A percentile compares a stretch with the other conserved stretches of the same genome.
These are phyloP conservation scores for Fusarium zealandicum DNA, from an alignment of 2,329 filamentous ascomycete genomes.

Conservation along the genomic window DNA sequence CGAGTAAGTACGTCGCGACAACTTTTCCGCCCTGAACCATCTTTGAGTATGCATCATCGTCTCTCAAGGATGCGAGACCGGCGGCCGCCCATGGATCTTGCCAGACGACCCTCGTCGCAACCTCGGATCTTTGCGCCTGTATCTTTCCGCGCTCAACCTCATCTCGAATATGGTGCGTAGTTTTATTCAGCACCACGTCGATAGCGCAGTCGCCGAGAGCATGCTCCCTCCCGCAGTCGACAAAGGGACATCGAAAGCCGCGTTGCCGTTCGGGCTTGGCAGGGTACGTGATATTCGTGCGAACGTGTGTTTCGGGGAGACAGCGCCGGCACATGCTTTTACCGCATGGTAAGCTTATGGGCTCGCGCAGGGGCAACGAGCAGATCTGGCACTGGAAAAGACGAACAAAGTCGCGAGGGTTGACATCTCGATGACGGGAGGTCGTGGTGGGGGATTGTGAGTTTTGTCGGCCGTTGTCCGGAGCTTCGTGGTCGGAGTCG, in stretches of 20 bases:
- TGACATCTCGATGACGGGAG: conserved; percentile 24
- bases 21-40: conserved; percentile 65
- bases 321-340: conserved; percentile 78
- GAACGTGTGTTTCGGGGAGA: conserved; percentile 69
- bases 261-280: conserved; percentile 69
- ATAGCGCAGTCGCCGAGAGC: conserved; percentile 77
- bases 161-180: conserved; percentile 66
- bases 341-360: conserved; percentile 83
- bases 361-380: conserved; percentile 69
- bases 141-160: conserved; percentile 56
- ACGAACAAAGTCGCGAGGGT: conserved; percentile 57
- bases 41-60: conserved; percentile 42
- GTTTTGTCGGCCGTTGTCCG: conserved; percentile 10
- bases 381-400: conserved; percentile 81
- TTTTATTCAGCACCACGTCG: conserved; percentile 78
- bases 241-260: conserved; percentile 78
- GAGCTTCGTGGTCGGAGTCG: conserved; percentile 9
- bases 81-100: conserved; percentile 51
- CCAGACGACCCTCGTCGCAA: conserved; percentile 51
- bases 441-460: conserved; percentile 10
- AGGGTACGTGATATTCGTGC: conserved; percentile 80
- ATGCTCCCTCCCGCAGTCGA: conserved; percentile 73
- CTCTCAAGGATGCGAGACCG: conserved; percentile 51
- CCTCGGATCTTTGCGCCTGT: conserved; percentile 30
- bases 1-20: conserved; percentile 71